A percentile compares a stretch with the other conserved stretches of the same genome.
These are phyloP conservation scores for Tremellales sp. DNA, from an alignment of 1,284 basidiomycete genomes.

Conservation along the genomic window DNA sequence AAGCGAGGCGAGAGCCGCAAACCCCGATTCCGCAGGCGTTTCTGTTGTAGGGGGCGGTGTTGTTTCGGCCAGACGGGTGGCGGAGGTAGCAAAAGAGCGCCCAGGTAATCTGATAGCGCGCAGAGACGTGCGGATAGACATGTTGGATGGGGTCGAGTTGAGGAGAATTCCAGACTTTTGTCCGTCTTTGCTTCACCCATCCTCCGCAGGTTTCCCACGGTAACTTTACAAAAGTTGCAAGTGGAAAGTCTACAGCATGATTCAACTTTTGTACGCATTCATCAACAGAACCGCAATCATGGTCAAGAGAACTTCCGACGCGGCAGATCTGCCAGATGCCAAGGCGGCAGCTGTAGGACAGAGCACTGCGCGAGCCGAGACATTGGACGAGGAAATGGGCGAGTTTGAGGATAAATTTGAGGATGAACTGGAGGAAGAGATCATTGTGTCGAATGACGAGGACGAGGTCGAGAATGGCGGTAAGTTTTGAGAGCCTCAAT, in stretches of 20 bases:
- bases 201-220: conserved; percentile 28
- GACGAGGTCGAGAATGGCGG: conserved; percentile 42
- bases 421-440: conserved; percentile 52
- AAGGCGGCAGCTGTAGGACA: conserved; percentile 33
- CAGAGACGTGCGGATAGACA: conserved; percentile 6
- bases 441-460: conserved; percentile 35
- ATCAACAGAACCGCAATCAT: conserved; percentile 9
- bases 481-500: too few species aligned
- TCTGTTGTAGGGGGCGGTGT: conserved; percentile 5
- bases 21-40: not conserved
- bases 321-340: conserved; percentile 31
- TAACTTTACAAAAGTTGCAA: conserved; percentile 8
- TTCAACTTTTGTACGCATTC: not conserved
- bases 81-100: conserved; percentile 10
- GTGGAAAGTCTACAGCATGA: not conserved
- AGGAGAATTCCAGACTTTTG: conserved; percentile 3
- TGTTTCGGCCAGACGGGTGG: not conserved
- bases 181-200: not conserved
- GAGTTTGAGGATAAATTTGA: conserved; percentile 59
- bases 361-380: conserved; percentile 27
- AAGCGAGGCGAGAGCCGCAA: conserved; percentile 5
- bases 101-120: conserved; percentile 9
- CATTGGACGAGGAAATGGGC: conserved; percentile 54
- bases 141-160: not conserved
- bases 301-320: conserved; percentile 44